phyloP scores from a whole-genome alignment of 768 basidiomycete genomes.

The Leccinum uliginosum region DNA sequence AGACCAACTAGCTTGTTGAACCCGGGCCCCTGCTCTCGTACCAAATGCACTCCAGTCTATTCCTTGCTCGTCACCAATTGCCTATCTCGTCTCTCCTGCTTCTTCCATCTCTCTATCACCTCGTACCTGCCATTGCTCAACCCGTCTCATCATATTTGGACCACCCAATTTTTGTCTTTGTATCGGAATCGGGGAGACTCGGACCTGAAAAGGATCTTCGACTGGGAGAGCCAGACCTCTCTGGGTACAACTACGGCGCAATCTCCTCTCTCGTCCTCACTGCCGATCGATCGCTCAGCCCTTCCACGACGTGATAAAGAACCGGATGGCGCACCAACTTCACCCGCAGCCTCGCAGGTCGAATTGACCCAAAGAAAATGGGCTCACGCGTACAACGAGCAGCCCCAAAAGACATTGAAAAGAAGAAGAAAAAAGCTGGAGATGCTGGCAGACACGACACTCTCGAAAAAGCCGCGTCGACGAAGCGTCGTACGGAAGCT shows the following conservation, averaged over 20 bases:
- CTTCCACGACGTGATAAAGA: conserved; percentile 89
- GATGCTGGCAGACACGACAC: conserved; percentile 48
- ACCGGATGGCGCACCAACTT: conserved; percentile 93
- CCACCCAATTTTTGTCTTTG: too few species aligned
- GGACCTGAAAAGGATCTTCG: too few species aligned
- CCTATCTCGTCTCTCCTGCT: too few species aligned
- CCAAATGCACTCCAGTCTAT: too few species aligned
- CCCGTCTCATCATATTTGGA: too few species aligned
- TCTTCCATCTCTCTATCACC: too few species aligned
- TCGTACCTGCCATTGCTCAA: too few species aligned
- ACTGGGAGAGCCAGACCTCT: conserved; percentile 77
- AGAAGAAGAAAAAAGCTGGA: conserved; percentile 86
- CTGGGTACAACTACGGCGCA: conserved; percentile 93
- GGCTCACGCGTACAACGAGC: conserved; percentile 84
- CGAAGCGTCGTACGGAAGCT: conserved; percentile 59
- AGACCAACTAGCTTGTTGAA: too few species aligned
- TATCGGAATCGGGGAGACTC: too few species aligned
- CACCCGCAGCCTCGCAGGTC: conserved; percentile 86
- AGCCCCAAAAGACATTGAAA: conserved; percentile 85
- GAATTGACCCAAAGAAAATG: conserved; percentile 89
- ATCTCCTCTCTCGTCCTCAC: conserved; percentile 93
- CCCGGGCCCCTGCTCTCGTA: too few species aligned
- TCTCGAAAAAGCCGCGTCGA: conserved; percentile 49
- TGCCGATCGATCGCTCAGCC: conserved; percentile 77
- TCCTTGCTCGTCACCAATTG: too few species aligned